Percentiles rank a stretch among this genome's conserved stretches.
Conservation (phyloP, 2,329 filamentous ascomycete genomes). For the Aureobasidium melanogenum region DNA sequence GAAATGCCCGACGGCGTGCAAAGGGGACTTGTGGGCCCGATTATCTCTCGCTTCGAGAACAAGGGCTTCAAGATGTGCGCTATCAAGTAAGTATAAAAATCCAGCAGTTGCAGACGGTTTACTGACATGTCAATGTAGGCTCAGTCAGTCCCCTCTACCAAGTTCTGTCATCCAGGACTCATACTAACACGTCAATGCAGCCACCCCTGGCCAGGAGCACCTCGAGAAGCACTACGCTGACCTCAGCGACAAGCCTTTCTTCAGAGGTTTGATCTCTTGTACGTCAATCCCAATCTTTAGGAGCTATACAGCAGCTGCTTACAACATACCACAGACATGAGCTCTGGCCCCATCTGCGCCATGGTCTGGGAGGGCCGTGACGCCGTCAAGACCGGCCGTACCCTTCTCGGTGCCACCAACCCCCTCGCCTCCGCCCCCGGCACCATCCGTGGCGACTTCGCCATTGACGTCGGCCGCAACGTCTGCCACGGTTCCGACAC, state of each 20-base stretch:
- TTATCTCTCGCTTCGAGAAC: constrained; percentile 96
- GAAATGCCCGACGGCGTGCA: constrained; percentile 83
- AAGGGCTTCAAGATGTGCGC: constrained; percentile 97
- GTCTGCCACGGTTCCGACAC: constrained; percentile 99
- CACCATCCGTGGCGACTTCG: constrained; percentile 94
- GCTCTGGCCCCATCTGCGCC: constrained; percentile 90
- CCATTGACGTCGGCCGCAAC: constrained; percentile 89
- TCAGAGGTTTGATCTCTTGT: constrained; percentile 88
- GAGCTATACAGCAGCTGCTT: constrained; percentile 13
- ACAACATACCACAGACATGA: constrained; percentile 63
- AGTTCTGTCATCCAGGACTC: too few species aligned
- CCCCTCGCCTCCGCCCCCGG: constrained; percentile 86
- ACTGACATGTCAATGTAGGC: not conserved
- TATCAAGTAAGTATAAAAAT: constrained; percentile 86
- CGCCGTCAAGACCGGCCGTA: constrained; percentile 96
- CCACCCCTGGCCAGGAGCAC: constrained; percentile 67
- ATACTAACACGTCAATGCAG: not conserved
- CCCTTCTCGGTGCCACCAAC: constrained; percentile 98
- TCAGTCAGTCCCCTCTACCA: not conserved
- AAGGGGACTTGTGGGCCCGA: constrained; percentile 96
- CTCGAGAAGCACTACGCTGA: constrained; percentile 97
- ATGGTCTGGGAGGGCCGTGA: constrained; percentile 99
- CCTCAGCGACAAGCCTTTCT: constrained; percentile 91
- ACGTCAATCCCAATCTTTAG: constrained; percentile 31
- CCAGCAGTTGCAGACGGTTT: not conserved